These are phyloP conservation scores for Talaromyces ruber DNA, from an alignment of 495 filamentous ascomycete species.

Conservation along the genomic window DNA sequence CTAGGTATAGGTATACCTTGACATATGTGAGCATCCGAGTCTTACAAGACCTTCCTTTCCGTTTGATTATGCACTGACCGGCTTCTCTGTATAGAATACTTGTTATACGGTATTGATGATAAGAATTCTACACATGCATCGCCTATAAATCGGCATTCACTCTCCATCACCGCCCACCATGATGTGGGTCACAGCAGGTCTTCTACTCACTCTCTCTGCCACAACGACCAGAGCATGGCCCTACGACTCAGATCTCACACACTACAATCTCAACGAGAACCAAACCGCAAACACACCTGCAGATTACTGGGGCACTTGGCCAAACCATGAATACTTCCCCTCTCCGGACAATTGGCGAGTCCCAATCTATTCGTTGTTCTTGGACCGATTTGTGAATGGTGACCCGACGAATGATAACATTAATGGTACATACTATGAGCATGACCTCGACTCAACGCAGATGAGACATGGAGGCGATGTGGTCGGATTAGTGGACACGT, in stretches of 20 bases:
- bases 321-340: slow-evolving; percentile 33
- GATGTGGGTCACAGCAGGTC: slow-evolving; percentile 19
- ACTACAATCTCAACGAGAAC: slow-evolving; percentile 59
- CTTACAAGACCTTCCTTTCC: not conserved
- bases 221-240: slow-evolving; percentile 33
- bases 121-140: not conserved
- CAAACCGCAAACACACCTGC: slow-evolving; percentile 45
- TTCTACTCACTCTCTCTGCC: slow-evolving; percentile 21
- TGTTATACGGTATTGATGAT: not conserved
- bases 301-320: slow-evolving; percentile 56
- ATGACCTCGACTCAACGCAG: slow-evolving; percentile 59
- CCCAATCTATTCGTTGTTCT: slow-evolving; percentile 62
- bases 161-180: not conserved
- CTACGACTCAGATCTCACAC: slow-evolving; percentile 43
- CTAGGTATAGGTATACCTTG: not conserved
- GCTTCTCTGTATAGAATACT: not conserved
- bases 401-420: slow-evolving; percentile 64
- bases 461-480: slow-evolving; percentile 70
- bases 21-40: not conserved
- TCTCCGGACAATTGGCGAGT: slow-evolving; percentile 65
- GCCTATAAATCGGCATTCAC: not conserved
- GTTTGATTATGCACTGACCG: not conserved
- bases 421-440: slow-evolving; percentile 62
- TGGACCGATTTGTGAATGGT: slow-evolving; percentile 66
- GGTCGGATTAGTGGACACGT: slow-evolving; percentile 51